Conservation (phyloP, 2,329 filamentous ascomycete species). For the Domatiomyces globalis region DNA sequence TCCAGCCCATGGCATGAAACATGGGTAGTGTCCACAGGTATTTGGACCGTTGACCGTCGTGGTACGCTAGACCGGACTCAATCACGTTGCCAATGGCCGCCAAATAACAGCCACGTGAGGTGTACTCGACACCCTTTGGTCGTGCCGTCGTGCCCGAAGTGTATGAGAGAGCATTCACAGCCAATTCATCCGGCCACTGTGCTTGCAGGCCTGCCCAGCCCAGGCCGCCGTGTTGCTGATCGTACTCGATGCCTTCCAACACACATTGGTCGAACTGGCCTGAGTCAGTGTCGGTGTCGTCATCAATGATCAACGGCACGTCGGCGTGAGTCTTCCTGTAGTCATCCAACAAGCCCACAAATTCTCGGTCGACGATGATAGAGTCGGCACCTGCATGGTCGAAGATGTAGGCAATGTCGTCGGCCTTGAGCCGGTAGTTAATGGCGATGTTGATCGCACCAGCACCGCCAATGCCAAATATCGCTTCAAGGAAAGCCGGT, state of each 20-base stretch:
- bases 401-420: slow-evolving; percentile 85
- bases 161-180: slow-evolving; percentile 74
- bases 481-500: slow-evolving; percentile 79
- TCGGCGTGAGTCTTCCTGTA: slow-evolving; percentile 48
- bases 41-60: slow-evolving; percentile 50
- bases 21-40: slow-evolving; percentile 90
- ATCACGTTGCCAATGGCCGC: slow-evolving; percentile 74
- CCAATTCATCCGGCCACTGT: slow-evolving; percentile 61
- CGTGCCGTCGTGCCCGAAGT: slow-evolving; percentile 84
- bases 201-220: slow-evolving; percentile 67
- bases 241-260: slow-evolving; percentile 61
- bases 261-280: slow-evolving; percentile 75
- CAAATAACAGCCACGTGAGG: slow-evolving; percentile 74
- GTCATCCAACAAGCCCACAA: slow-evolving; percentile 50
- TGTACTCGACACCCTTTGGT: slow-evolving; percentile 88
- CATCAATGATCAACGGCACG: slow-evolving; percentile 63
- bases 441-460: slow-evolving; percentile 62
- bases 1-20: slow-evolving; percentile 64
- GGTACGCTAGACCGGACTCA: slow-evolving; percentile 68
- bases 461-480: slow-evolving; percentile 74
- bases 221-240: slow-evolving; percentile 47
- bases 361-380: slow-evolving; percentile 80
- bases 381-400: slow-evolving; percentile 71
- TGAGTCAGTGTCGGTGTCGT: slow-evolving; percentile 65
- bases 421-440: slow-evolving; percentile 62